Conservation (phyloP, 768 basidiomycete genomes). For the Podaxis sp. region DNA sequence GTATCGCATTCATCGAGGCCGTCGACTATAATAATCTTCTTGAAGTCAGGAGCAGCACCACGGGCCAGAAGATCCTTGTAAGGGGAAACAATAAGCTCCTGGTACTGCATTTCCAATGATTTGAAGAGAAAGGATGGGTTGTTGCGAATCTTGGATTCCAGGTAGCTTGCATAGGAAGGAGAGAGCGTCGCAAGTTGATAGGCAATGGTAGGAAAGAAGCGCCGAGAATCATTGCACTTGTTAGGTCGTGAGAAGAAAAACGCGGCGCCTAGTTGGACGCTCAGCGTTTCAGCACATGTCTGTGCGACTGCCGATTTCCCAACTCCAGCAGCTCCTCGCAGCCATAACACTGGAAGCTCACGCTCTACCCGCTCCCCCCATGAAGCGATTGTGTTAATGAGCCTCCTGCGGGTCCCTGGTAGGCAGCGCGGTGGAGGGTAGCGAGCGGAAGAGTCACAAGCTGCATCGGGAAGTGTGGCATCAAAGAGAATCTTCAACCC, state of each 20-base stretch:
- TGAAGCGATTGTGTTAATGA: background rate
- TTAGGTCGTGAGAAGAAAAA: constrained; percentile 35
- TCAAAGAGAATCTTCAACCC: background rate
- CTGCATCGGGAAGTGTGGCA: background rate
- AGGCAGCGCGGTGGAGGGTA: background rate
- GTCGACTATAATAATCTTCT: constrained; percentile 22
- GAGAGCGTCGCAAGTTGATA: constrained; percentile 23
- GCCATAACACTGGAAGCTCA: constrained; percentile 15
- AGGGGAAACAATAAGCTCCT: constrained; percentile 17
- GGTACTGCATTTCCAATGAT: constrained; percentile 18
- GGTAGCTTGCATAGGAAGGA: background rate
- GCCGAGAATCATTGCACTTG: constrained; percentile 21
- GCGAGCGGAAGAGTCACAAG: background rate
- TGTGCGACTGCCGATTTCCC: constrained; percentile 28
- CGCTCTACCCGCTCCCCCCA: background rate
- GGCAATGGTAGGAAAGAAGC: constrained; percentile 30
- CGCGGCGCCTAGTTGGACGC: constrained; percentile 25
- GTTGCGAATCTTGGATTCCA: constrained; percentile 12
- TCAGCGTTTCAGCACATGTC: constrained; percentile 22
- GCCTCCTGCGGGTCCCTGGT: background rate
- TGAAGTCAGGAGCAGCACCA: background rate
- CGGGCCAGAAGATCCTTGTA: background rate
- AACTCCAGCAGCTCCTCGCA: constrained; percentile 24
- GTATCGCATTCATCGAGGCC: constrained; percentile 28
- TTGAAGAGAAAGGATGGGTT: constrained; percentile 18